phyloP scores from a whole-genome alignment of 768 basidiomycete genomes.

The Baorangia bicolor region DNA sequence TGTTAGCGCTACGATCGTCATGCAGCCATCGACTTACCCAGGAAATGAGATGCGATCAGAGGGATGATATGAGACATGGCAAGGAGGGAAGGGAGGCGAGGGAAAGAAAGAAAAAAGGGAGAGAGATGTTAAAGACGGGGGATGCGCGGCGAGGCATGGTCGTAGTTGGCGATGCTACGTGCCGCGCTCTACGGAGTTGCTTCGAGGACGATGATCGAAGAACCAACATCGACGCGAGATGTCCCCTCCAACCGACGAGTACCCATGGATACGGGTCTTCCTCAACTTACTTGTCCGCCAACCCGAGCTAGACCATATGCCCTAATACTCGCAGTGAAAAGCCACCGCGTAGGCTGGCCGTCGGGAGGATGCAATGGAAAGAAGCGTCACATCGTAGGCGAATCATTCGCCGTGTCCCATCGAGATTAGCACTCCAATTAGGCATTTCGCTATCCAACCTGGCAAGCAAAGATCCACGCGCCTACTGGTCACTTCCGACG shows the following conservation, averaged over 20 bases:
- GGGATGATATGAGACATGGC: constrained; percentile 18
- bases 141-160: constrained; percentile 4
- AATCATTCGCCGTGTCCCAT: constrained; percentile 2
- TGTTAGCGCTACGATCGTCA: too few relatives aligned
- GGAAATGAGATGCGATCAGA: constrained; percentile 30
- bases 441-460: neutral
- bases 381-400: neutral
- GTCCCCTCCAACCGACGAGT: neutral
- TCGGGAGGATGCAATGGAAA: constrained; percentile 3
- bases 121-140: constrained; percentile 5
- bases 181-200: constrained; percentile 32
- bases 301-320: neutral
- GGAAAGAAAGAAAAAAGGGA: neutral
- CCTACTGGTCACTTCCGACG: neutral
- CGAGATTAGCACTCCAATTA: constrained; percentile 7
- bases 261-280: neutral
- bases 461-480: neutral
- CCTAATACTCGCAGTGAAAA: neutral
- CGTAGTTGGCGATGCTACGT: constrained; percentile 21
- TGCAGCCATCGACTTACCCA: constrained; percentile 14
- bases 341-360: neutral
- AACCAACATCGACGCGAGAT: constrained; percentile 7
- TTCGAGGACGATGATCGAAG: constrained; percentile 35
- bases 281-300: too few relatives aligned
- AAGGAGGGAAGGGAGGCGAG: neutral